phyloP scores from a whole-genome alignment of 768 basidiomycete species.

The Trametopsis cervina region DNA sequence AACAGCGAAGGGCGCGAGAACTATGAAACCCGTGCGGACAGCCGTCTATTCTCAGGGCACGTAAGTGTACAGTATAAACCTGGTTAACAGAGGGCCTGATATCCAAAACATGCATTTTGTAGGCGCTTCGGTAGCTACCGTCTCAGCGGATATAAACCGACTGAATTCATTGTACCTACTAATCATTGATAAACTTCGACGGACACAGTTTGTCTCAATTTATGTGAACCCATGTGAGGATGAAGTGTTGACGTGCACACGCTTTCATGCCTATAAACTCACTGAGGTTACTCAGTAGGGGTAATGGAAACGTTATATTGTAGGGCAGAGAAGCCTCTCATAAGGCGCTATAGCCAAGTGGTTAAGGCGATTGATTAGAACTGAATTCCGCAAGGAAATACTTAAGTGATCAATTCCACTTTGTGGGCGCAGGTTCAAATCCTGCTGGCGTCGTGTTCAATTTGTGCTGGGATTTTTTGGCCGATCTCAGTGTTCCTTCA shows the following conservation, averaged over 20 bases:
- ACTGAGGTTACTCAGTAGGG: background rate
- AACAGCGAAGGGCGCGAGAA: conserved; percentile 30
- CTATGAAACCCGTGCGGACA: conserved; percentile 42
- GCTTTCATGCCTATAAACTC: no score
- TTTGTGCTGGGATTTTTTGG: background rate
- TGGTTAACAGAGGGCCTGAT: no score
- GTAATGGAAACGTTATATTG: background rate
- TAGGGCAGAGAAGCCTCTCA: background rate
- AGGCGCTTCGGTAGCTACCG: background rate
- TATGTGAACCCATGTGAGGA: no score
- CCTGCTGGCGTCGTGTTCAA: conserved; percentile 11
- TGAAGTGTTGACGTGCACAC: no score
- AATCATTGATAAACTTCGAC: no score
- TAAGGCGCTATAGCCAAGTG: conserved; percentile 75
- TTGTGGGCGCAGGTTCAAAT: conserved; percentile 13
- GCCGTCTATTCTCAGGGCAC: conserved; percentile 35
- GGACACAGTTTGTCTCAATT: no score
- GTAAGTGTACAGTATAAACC: conserved; percentile 35
- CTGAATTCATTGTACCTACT: background rate
- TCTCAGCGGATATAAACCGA: background rate
- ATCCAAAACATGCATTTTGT: background rate
- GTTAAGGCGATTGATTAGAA: conserved; percentile 78
- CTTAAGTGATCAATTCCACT: conserved; percentile 5
- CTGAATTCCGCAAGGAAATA: no score
- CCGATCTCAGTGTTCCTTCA: background rate